These are phyloP conservation scores for Sarocladium strictum DNA, from an alignment of 2,329 filamentous ascomycete species.

Conservation along the genomic window DNA sequence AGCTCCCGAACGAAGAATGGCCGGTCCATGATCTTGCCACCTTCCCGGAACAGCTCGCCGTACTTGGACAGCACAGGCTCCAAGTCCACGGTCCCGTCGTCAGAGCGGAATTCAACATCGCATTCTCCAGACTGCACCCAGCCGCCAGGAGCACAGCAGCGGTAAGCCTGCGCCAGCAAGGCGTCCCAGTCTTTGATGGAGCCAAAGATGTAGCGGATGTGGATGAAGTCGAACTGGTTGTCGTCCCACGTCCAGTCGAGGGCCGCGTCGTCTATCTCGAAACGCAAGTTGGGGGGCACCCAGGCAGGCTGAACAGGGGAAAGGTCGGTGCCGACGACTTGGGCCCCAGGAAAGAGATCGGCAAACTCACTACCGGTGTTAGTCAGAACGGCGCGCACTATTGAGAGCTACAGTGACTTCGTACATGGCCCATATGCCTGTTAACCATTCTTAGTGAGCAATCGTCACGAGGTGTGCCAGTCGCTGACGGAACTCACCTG, in stretches of 20 bases:
- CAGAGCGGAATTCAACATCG: slow-evolving; percentile 32
- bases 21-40: slow-evolving; percentile 31
- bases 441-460: neutral
- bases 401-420: neutral
- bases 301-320: slow-evolving; percentile 44
- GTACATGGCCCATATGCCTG: slow-evolving; percentile 42
- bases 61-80: slow-evolving; percentile 32
- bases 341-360: slow-evolving; percentile 35
- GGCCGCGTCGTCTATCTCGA: slow-evolving; percentile 56
- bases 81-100: slow-evolving; percentile 36
- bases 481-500: slow-evolving; percentile 26
- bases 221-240: slow-evolving; percentile 49
- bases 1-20: slow-evolving; percentile 26
- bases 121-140: slow-evolving; percentile 47
- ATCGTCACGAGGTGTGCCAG: neutral
- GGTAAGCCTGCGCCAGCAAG: slow-evolving; percentile 34
- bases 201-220: slow-evolving; percentile 42
- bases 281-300: slow-evolving; percentile 52
- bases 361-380: slow-evolving; percentile 29
- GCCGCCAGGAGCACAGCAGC: slow-evolving; percentile 32
- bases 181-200: slow-evolving; percentile 44
- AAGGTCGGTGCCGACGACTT: slow-evolving; percentile 37
- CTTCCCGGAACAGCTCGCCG: slow-evolving; percentile 23
- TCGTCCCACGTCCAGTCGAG: slow-evolving; percentile 50
- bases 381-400: neutral